Conservation (phyloP, 2,329 filamentous ascomycete genomes). For the Paraconiothyrium brasiliense region DNA sequence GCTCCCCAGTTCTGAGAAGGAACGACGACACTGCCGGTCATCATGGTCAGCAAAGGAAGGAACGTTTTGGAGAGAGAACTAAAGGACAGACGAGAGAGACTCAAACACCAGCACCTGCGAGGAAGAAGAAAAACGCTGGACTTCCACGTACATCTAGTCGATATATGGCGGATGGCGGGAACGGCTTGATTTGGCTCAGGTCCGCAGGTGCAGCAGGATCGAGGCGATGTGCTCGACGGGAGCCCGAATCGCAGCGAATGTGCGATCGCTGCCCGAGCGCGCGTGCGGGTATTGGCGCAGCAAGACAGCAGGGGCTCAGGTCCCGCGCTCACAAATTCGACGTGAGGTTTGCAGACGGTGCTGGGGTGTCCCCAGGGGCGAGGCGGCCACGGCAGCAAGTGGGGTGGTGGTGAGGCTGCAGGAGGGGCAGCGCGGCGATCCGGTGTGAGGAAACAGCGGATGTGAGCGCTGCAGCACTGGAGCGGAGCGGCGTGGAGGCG, state of each 20-base stretch:
- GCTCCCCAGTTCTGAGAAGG: slow-evolving; percentile 29
- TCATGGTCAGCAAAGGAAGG: slow-evolving; percentile 36
- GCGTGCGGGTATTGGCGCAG: slow-evolving; percentile 26
- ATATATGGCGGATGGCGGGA: slow-evolving; percentile 25
- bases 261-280: slow-evolving; percentile 31
- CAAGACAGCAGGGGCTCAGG: slow-evolving; percentile 24
- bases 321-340: slow-evolving; percentile 10
- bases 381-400: slow-evolving; percentile 21
- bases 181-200: slow-evolving; percentile 24
- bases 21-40: slow-evolving; percentile 46
- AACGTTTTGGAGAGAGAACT: slow-evolving; percentile 16
- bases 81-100: slow-evolving; percentile 30
- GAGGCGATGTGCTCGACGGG: slow-evolving; percentile 19
- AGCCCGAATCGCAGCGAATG: slow-evolving; percentile 26
- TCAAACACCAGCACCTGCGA: slow-evolving; percentile 32
- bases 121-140: slow-evolving; percentile 36
- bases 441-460: slow-evolving; percentile 1
- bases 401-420: slow-evolving; percentile 22
- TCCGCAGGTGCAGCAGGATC: slow-evolving; percentile 16
- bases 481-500: not conserved
- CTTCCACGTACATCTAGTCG: slow-evolving; percentile 46
- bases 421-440: slow-evolving; percentile 14
- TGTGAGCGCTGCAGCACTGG: not conserved
- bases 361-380: slow-evolving; percentile 27
- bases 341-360: slow-evolving; percentile 23